Percentiles rank a stretch among this genome's conserved stretches.
These are phyloP conservation scores for Verbena officinalis DNA, from an alignment of 257 asterid species.

Conservation along the genomic window DNA sequence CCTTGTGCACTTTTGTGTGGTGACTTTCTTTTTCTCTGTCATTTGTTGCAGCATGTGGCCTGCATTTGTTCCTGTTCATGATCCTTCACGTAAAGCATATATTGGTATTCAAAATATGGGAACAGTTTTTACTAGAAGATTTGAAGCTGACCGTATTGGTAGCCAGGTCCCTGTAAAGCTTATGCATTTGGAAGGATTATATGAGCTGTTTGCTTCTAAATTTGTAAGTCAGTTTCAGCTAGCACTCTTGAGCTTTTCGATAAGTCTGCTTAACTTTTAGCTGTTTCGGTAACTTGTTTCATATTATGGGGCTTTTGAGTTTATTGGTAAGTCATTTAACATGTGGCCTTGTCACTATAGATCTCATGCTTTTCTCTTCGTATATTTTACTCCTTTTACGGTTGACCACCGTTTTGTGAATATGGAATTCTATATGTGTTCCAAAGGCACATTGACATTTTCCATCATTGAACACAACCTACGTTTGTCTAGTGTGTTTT, in stretches of 20 bases:
- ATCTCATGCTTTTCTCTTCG: conserved; percentile 1
- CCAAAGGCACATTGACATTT: conserved; percentile 7
- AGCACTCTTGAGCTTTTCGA: conserved; percentile 1
- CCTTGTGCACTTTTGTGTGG: conserved; percentile 14
- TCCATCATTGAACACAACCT: conserved; percentile 15
- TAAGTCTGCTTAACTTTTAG: conserved; percentile 6
- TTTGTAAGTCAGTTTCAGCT: conserved; percentile 46
- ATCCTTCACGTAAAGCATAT: conserved; percentile 91
- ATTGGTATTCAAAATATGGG: conserved; percentile 98
- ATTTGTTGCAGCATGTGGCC: conserved; percentile 86
- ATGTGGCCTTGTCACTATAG: conserved; percentile 5
- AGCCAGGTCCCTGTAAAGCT: conserved; percentile 97
- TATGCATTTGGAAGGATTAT: conserved; percentile 97
- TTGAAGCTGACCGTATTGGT: conserved; percentile 93
- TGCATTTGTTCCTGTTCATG: conserved; percentile 99
- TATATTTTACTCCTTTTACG: not conserved
- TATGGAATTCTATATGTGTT: conserved; percentile 9
- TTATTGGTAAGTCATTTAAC: conserved; percentile 14
- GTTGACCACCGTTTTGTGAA: not conserved
- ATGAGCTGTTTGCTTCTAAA: conserved; percentile 86
- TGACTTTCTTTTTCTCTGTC: conserved; percentile 22
- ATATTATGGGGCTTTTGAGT: conserved; percentile 14
- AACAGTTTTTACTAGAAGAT: conserved; percentile 89
- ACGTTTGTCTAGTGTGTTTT: conserved; percentile 10
- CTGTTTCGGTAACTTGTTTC: conserved; percentile 8